These are phyloP conservation scores for Moesziomyces sp. DNA, from an alignment of 1,284 basidiomycete species.

Conservation along the genomic window DNA sequence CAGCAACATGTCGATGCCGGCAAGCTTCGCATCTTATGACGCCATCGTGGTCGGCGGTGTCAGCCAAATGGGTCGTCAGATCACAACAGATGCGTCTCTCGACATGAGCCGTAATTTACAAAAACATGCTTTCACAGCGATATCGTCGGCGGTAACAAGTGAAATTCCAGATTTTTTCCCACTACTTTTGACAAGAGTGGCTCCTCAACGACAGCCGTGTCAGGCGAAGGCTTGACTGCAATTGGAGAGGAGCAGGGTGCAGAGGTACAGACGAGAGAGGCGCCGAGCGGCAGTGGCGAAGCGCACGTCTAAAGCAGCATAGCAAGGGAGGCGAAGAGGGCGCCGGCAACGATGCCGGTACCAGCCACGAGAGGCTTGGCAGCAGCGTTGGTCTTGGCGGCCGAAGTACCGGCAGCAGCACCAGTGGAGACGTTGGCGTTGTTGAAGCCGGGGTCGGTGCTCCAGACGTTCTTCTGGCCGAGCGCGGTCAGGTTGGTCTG, in stretches of 20 bases:
- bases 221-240: too few species aligned
- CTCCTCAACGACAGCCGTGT: not conserved
- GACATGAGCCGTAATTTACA: too few species aligned
- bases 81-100: not conserved
- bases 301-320: slow-evolving; percentile 11
- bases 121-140: not conserved
- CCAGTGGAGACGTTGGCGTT: slow-evolving; percentile 35
- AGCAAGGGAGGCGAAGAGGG: slow-evolving; percentile 12
- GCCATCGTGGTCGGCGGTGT: too few species aligned
- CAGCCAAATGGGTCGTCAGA: too few species aligned
- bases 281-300: too few species aligned
- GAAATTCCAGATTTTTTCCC: not conserved
- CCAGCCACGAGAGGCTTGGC: slow-evolving; percentile 17
- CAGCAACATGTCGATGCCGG: too few species aligned
- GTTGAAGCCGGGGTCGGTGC: slow-evolving; percentile 43
- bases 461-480: slow-evolving; percentile 62
- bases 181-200: too few species aligned
- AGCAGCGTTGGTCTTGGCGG: slow-evolving; percentile 26
- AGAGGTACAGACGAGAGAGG: too few species aligned
- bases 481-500: slow-evolving; percentile 54
- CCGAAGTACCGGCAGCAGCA: slow-evolving; percentile 2
- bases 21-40: too few species aligned
- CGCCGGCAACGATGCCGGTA: slow-evolving; percentile 16
- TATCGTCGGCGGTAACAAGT: not conserved
- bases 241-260: too few species aligned